Evolutionary conservation across 2,329 filamentous ascomycete genomes (phyloP), one percentile per base, ranked within the genome.

Genomic region (Aspergillus pseudoterreus): DNA sequence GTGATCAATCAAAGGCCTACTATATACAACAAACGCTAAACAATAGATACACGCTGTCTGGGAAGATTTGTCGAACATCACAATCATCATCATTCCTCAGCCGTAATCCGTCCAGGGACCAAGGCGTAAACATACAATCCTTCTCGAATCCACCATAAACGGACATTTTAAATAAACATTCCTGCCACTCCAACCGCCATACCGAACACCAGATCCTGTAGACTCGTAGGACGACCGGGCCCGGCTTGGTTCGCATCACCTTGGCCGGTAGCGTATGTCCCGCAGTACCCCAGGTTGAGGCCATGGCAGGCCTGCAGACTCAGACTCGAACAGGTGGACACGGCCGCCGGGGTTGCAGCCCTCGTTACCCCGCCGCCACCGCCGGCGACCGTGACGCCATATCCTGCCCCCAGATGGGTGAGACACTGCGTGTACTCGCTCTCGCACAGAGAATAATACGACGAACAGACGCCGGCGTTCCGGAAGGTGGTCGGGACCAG

Each of bases 401-500:
- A 75, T 2, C 71, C 72, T n/a, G 73, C 76, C 22, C 75, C 77
- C 53, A 82, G 68, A 27, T 73, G 63, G 4, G 64, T 66, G 6
- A 74, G 71, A 57, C 76, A 78, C 22, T 63, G 66, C 6, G 71
- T 63, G 49, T 71, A 78, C 49, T 80, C 73, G 38, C 67, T 71
- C 61, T 79, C 73, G 53, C 80, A 82, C 50, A 70, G 69, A 32
- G 76, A 76, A 67, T 80, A 82, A 65, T 79, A 79, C 44, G 75
- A 76, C 24, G 78, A 77, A 65, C 80, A 83, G 36, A 73, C 71
- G 47, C 70, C 73, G 54, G 76, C 73, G 52, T 80, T 75, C 27
- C 69, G 63, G 62, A 82, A 82, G 51, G 75, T 75, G 2, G 80
- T 82, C 14, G 80, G 76, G 47, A 82, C 77, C 58, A 72, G 73